Evolutionary conservation across 2,329 filamentous ascomycete genomes (phyloP), one percentile per base, ranked within the genome.

Genomic region (Tolypocladium guangdongense): DNA sequence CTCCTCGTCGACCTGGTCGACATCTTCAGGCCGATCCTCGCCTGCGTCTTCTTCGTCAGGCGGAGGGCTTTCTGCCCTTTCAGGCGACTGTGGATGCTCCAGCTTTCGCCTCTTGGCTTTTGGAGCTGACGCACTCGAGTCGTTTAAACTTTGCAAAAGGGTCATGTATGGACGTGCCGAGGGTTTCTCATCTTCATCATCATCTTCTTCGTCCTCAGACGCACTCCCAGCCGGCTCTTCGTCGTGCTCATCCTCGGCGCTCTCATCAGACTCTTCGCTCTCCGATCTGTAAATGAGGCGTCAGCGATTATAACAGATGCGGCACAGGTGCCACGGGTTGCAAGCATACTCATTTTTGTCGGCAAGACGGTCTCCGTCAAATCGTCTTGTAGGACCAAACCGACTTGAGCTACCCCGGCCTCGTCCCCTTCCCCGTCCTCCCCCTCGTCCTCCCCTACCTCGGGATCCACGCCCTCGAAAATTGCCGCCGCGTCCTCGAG

Each of bases 21-120:
- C 30, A 41, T 60, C 53, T 12, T 64, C 60, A 2, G 54, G 53
- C 11, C 60, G 65, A 4, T 68, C 66, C 1, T 81, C 77, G 12
- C 74, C 67, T 16, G 64, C 69, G 16, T 71, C 68, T 35, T 69
- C 69, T 4, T 68, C 67, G 3, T 62, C 59, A 35, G 20, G 60
- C 56, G 39, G 59, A 1, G 51, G 41, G 18, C 43, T 50, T 45
- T 65, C 55, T 47, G 50, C 52, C 55, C 60, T 52, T 49, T 59
- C 52, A 52, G 61, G 51, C 48, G 60, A 41, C 50, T 60, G 58
- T 48, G 55, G 57, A 50, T 76, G 72, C 27, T 76, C 74, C 10
- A 84, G 58, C 61, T 84, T 85, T 53, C 81, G 73, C 64, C 80
- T 73, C 63, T 85, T 86, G 1, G 76, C 68, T 43, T 71, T 74